Base-by-base conservation (phyloP, 2,329 filamentous ascomycete genomes). In the Fusarium humuli region DNA sequence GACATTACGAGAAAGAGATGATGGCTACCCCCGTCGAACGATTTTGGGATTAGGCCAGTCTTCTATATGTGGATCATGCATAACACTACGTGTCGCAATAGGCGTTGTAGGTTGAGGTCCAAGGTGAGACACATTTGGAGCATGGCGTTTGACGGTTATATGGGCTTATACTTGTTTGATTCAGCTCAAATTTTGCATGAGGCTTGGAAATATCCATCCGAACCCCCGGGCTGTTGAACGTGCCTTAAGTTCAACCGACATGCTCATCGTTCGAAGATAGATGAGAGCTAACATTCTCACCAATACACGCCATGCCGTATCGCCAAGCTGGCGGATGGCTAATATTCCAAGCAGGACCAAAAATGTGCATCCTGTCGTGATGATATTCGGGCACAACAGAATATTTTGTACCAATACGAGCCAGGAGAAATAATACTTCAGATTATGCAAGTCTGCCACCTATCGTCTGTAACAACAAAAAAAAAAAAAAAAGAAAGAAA, bases 41-140 rank as follows among this genome's bases (percentile, higher is more conserved):
- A 46, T 16, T 42, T 12, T 41, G 41, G 57, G 37, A 40, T 23
- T 41, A 42, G 22, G 27, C 16, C 16, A 12, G 41, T 59, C 48
- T 54, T 25, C 13, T 57, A 29, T 46, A 58, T 27, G 65, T 45
- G 25, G 50, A 71, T 41, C 37, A 45, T 65, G 50, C 70, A 62
- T 56, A 58, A 42, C 48, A 49, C 42, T 64, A 55, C 55, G 57
- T 57, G 62, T 68, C 37, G 34, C 23, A 45, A 60, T 25, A 59
- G 73, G 73, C 72, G 72, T 75, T 75, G 56, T 56, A 60, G 61
- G 71, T 54, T 56, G 41, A 56, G 65, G 73, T 66, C 61, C 64
- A 74, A 75, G 73, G 73, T 75, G 73, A 75, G 73, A 69, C 65
- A 72, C 47, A 74, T 67, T 60, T 71, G 73, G 73, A 68, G 72